Conservation (phyloP, 2,329 filamentous ascomycete species). For the Lojkania enalia region DNA sequence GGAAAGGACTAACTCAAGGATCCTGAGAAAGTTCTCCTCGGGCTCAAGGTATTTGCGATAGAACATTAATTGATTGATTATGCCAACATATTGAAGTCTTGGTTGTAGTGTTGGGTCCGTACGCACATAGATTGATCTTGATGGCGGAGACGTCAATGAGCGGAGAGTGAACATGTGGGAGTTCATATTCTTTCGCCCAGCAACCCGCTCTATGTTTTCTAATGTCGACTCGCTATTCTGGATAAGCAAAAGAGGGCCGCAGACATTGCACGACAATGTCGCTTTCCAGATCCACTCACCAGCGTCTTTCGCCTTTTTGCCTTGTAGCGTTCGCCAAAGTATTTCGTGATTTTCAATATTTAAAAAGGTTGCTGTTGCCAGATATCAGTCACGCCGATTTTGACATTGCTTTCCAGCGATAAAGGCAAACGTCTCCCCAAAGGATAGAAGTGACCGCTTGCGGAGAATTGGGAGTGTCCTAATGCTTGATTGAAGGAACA, state of each 20-base stretch:
- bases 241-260: background rate
- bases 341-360: background rate
- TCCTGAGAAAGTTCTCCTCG: background rate
- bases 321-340: background rate
- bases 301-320: background rate
- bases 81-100: background rate
- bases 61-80: background rate
- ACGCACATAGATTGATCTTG: background rate
- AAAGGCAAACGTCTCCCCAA: background rate
- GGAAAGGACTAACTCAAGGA: background rate
- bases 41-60: background rate
- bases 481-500: too few species aligned
- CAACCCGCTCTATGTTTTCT: background rate
- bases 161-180: background rate
- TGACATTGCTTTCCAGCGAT: background rate
- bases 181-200: background rate
- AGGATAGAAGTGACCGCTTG: background rate
- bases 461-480: too few species aligned
- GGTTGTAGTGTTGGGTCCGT: background rate
- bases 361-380: background rate
- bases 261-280: background rate
- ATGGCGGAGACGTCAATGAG: background rate
- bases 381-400: background rate
- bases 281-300: background rate
- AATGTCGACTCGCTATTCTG: background rate